Base-by-base conservation (phyloP, 805 yeast genomes). In the Spathaspora girioi region DNA sequence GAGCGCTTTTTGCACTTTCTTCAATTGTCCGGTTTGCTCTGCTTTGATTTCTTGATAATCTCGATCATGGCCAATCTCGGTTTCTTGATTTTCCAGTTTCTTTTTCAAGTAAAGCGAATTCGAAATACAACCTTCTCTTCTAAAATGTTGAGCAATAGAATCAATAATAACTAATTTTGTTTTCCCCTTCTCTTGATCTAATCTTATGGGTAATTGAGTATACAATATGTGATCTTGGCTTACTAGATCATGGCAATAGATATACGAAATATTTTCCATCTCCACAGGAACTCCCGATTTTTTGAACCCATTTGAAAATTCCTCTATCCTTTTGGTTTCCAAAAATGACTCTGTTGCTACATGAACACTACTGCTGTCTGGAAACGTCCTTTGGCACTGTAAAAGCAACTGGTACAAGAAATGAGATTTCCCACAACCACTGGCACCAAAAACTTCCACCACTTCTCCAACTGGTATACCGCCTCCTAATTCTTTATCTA, bases 401-500 rank as follows among this genome's bases (percentile, higher is more conserved):
- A 83, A 69, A 1, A 87, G 75, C 48, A 91, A 59, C 56, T 86
- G 93, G 70, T 85, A 76, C 23, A 87, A 68, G 3, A 92, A 68
- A 57, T 92, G 96, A 0, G 97, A 85, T 61, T 93, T 93, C 0
- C 97, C 98, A 0, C 87, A 78, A 0, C 96, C 88, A 47, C 96
- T 83, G 23, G 86, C 87, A 0, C 98, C 98, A 58, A 83, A 84
- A 3, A 93, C 63, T 68, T 92, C 98, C 0, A 91, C 84, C 8
- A 70, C 53, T 41, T 65, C 65, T 3, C 72, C 71, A 6, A 57
- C 8, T 0, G 65, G 65, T 3, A 69, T 54, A 3, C 74, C 74
- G 3, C 73, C 73, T 17, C 62, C 64, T 29, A 70, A 54, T 29
- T 59, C 56, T 31, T 41, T 26, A 52, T 70, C 73, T n/a, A 69